Conservation (phyloP, 2,329 filamentous ascomycete species). For the Calcarisporium arbuscula region DNA sequence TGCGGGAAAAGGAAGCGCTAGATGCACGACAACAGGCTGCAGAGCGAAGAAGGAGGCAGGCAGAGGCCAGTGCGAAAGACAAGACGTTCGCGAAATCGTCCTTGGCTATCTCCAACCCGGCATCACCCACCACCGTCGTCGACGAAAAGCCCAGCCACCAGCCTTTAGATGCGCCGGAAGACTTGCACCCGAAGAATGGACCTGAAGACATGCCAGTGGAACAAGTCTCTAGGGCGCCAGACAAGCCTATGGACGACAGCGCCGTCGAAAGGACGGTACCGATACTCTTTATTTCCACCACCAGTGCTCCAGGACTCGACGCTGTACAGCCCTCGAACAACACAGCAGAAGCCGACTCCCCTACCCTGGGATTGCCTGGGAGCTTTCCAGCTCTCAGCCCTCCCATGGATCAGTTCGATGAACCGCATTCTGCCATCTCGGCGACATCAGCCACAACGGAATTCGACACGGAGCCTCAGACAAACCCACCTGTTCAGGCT, state of each 20-base stretch:
- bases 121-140: too few species aligned
- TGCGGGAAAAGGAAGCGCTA: constrained; percentile 64
- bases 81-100: constrained; percentile 24
- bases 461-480: constrained; percentile 68
- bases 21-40: constrained; percentile 47
- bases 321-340: constrained; percentile 6
- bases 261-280: background rate
- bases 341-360: constrained; percentile 47
- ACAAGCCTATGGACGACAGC: too few species aligned
- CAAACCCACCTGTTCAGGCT: constrained; percentile 40
- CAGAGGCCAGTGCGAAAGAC: constrained; percentile 39
- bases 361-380: constrained; percentile 60
- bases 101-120: constrained; percentile 4
- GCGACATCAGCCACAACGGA: constrained; percentile 57
- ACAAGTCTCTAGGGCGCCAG: too few species aligned
- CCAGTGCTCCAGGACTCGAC: constrained; percentile 3
- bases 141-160: too few species aligned
- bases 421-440: constrained; percentile 54
- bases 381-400: constrained; percentile 44
- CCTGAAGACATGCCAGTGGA: too few species aligned
- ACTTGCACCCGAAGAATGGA: too few species aligned
- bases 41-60: constrained; percentile 41
- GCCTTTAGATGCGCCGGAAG: too few species aligned
- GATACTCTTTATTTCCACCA: constrained; percentile 9
- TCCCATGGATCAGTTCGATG: constrained; percentile 35